Evolutionary conservation across 1,139 yeast genomes (phyloP), one percentile per base, ranked within the genome.

Genomic region (Scheffersomyces segobiensis): DNA sequence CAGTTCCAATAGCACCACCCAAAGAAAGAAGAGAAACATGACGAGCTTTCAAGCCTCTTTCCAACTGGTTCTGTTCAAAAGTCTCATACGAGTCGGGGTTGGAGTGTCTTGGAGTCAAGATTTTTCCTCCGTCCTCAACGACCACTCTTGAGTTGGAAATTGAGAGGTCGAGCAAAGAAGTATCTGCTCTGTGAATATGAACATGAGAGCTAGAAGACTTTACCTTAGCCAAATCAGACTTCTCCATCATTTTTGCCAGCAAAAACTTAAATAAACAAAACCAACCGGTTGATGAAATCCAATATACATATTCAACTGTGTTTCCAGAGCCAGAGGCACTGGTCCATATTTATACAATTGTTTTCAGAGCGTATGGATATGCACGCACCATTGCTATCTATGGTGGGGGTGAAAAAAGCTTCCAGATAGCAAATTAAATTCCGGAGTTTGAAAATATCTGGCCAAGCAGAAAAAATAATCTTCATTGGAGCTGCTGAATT

Each of bases 1-100:
- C 82, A 2, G 81, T 77, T 57, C 81, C 81, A 55, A 77, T 76
- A 60, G 78, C 75, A 53, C 80, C 81, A 55, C 80, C 80, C 52
- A 77, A 66, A 19, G 79, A 80, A 55, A 77, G 70, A 59, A 77
- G 71, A 59, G 72, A 78, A 26, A 75, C 76, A 59, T 76, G 80
- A 64, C 81, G 71, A 39, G 77, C 66, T 64, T 76, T 75, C 55
- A 78, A 66, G 4, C 80, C 81, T 67, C 80, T 69, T 52, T 74
- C 72, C 60, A 76, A 72, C 18, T 64, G 53, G 24, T 66, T 62
- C 3, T 59, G 64, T 24, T 65, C 63, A 50, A 64, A 66, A 3
- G 67, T 62, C 53, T 65, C 69, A 22, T 57, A 59, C 22, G 69
- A 61, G 21, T 59, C 63, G 10, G 58, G 52, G 20, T 57, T 56